phyloP scores from a whole-genome alignment of 108 stramenopile genomes.

The Stephanodiscus triporus region DNA sequence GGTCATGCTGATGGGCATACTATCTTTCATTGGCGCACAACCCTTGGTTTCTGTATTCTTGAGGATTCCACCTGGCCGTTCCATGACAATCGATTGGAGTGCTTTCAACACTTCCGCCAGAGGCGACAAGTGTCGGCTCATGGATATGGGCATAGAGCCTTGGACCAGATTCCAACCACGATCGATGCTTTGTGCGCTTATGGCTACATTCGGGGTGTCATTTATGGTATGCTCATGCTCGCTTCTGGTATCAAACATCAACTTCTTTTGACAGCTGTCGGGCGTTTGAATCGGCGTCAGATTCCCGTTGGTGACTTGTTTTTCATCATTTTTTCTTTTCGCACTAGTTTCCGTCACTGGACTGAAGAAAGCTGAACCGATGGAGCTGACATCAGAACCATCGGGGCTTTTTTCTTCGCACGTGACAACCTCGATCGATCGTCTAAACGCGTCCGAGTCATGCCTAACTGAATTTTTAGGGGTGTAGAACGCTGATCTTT shows the following conservation, averaged over 20 bases:
- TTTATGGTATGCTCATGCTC: too few relatives aligned
- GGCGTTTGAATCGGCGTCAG: slow-evolving; percentile 5
- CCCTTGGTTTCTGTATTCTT: background rate
- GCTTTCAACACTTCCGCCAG: background rate
- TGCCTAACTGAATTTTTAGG: slow-evolving; percentile 15
- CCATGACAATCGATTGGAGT: slow-evolving; percentile 10
- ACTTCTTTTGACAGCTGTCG: background rate
- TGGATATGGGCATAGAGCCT: background rate
- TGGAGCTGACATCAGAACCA: slow-evolving; percentile 35
- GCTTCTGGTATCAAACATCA: background rate
- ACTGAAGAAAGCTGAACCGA: slow-evolving; percentile 21
- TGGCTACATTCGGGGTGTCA: slow-evolving; percentile 6
- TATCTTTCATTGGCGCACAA: background rate
- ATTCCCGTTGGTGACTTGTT: slow-evolving; percentile 1
- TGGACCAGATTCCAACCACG: slow-evolving; percentile 7
- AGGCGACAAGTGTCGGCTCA: slow-evolving; percentile 1
- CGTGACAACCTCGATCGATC: slow-evolving; percentile 32
- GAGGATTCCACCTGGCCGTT: background rate
- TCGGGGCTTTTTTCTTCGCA: slow-evolving; percentile 26
- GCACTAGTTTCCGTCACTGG: slow-evolving; percentile 1
- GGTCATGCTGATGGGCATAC: background rate
- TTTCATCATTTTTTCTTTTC: slow-evolving; percentile 3
- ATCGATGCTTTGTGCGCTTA: background rate
- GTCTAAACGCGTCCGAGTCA: slow-evolving; percentile 27
- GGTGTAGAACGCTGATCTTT: slow-evolving; percentile 12